Evolutionary conservation across 495 filamentous ascomycete species (phyloP).

Genomic region (Xylaria castorea): DNA sequence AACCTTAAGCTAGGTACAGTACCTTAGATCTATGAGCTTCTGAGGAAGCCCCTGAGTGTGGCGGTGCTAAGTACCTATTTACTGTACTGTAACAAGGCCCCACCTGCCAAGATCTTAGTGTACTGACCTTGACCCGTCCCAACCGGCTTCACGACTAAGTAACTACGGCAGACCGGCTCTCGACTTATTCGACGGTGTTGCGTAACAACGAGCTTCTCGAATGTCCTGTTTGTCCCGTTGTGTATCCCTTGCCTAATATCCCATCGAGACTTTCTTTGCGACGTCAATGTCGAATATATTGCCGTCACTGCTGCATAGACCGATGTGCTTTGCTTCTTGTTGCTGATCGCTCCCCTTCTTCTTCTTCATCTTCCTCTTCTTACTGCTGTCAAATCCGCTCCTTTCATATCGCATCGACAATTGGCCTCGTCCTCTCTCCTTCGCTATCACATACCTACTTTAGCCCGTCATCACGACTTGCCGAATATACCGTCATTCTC

Average conservation of each 20-base stretch:
- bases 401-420: constrained; percentile 2
- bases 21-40: too few species aligned
- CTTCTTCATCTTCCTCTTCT: too few species aligned
- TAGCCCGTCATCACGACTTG: background rate
- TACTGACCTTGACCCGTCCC: background rate
- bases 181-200: background rate
- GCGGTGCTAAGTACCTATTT: constrained; percentile 32
- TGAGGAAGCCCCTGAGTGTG: background rate
- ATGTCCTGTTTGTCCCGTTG: background rate
- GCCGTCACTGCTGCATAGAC: background rate
- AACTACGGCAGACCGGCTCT: constrained; percentile 4
- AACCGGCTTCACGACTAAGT: background rate
- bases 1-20: background rate
- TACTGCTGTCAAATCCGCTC: background rate
- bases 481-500: background rate
- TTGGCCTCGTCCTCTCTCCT: background rate
- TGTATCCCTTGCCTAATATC: background rate
- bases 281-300: constrained; percentile 1
- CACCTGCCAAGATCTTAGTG: constrained; percentile 2
- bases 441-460: background rate
- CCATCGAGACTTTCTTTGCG: background rate
- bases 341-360: background rate
- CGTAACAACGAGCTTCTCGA: background rate
- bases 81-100: constrained; percentile 3
- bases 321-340: constrained; percentile 2